A percentile compares a stretch with the other conserved stretches of the same genome.
Evolutionary conservation across 73 alveolate genomes (phyloP).

Genomic region (Durusdinium trenchii): DNA sequence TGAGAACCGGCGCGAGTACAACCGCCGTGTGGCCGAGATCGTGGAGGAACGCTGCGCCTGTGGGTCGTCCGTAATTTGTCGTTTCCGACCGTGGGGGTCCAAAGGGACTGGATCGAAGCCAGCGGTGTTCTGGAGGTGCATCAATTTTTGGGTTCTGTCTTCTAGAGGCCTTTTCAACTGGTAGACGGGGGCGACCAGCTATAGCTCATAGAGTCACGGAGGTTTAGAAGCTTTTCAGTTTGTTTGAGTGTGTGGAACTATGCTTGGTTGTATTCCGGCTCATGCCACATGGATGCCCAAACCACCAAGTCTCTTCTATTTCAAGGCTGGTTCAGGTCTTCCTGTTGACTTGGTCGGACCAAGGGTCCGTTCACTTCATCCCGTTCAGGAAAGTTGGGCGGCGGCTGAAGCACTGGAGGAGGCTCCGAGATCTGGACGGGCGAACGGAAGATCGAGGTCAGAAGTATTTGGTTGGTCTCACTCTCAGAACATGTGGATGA

Average conservation of each 20-base stretch:
- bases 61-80: constrained; percentile 81
- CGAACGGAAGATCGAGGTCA: too few relatives aligned
- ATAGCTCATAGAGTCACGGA: neutral
- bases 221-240: neutral
- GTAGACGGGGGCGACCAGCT: neutral
- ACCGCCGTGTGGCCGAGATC: constrained; percentile 98
- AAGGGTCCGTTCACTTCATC: neutral
- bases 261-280: neutral
- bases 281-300: neutral
- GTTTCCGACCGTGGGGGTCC: neutral
- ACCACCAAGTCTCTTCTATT: neutral
- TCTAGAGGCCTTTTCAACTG: neutral
- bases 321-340: too few relatives aligned
- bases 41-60: constrained; percentile 97
- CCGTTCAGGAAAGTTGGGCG: constrained; percentile 84
- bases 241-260: neutral
- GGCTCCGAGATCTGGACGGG: neutral
- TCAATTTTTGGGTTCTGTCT: neutral
- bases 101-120: neutral
- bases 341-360: too few relatives aligned
- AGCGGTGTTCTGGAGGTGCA: neutral
- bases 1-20: constrained; percentile 99
- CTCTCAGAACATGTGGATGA: too few relatives aligned
- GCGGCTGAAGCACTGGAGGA: constrained; percentile 82
- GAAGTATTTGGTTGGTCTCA: too few relatives aligned